Base-by-base conservation (phyloP, 768 basidiomycete genomes). In the Auricularia heimuer region DNA sequence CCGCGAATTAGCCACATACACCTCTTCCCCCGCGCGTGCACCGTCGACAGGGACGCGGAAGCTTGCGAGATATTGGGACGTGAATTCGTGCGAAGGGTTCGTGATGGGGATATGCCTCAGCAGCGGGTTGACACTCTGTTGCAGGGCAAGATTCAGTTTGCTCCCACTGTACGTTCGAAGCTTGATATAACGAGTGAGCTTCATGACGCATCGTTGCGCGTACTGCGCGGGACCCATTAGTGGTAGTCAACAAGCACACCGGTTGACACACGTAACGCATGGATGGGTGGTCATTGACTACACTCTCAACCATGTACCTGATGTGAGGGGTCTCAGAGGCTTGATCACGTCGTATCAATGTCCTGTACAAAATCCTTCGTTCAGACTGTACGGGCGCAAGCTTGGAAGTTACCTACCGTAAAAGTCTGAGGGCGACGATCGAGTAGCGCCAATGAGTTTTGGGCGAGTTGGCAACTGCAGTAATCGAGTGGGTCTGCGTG, bases 361-460 rank as follows among this genome's bases (percentile, higher is more conserved):
- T 83, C 34, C 89, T 81, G 16, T 4, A 29, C 34, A 33, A 24
- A 60, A 29, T 29, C 29, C 29, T 29, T 29, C 29, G 14, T 14
- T 33, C 4, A 60, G 34, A 24, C 2, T 29, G 29, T 24, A 60
- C 24, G 16, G 29, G 29, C 29, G 29, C 29, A 29, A 29, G 29
- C 29, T 29, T 29, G 2, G 2, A 29, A 29, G 29, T 21, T 33
- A 10, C 34, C 11, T 60, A 60, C 56, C 56, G 24, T n/a, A 92
- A 77, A 70, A 83, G 83, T 64, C 88, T 80, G 35, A 86, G 78
- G 10, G 89, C 88, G 44, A 85, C 83, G 51, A 91, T 87, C 4
- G 79, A 77, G 71, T 94, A 94, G 64, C 85, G 82, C 91, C 91
- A 92, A 71, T 94, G 91, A 3, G 88, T 92, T 16, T 77, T 74